Evolutionary conservation across 2,329 filamentous ascomycete genomes (phyloP).

Genomic region (Colletotrichum horii): DNA sequence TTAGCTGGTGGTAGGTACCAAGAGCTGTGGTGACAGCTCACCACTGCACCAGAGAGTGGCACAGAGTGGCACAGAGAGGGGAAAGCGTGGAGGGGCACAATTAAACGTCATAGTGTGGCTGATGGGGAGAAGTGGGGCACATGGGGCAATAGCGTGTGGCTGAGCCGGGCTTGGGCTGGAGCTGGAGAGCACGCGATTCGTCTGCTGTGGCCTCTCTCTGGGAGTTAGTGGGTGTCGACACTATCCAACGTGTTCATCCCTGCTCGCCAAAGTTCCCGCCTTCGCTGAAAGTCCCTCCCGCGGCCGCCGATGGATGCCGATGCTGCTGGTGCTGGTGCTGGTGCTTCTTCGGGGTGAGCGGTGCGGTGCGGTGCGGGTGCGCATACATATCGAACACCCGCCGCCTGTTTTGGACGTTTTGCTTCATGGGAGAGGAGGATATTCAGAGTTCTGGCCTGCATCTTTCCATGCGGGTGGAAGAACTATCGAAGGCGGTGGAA

Average conservation of each 20-base stretch:
- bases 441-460: background rate
- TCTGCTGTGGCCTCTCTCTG: background rate
- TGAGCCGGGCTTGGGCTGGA: background rate
- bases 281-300: background rate
- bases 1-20: background rate
- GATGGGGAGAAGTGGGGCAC: background rate
- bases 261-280: background rate
- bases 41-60: background rate
- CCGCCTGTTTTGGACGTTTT: background rate
- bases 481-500: background rate
- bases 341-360: background rate
- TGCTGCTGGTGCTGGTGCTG: background rate
- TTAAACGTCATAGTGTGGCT: constrained; percentile 17
- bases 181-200: background rate
- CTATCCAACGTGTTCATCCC: background rate
- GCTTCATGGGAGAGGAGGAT: background rate
- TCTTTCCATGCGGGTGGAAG: background rate
- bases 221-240: background rate
- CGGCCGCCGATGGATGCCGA: background rate
- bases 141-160: background rate
- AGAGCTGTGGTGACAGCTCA: background rate
- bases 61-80: background rate
- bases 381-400: background rate
- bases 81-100: background rate
- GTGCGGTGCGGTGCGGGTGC: too few species aligned